Conservation (phyloP, 2,329 filamentous ascomycete genomes). For the Rhynchosporium secalis region DNA sequence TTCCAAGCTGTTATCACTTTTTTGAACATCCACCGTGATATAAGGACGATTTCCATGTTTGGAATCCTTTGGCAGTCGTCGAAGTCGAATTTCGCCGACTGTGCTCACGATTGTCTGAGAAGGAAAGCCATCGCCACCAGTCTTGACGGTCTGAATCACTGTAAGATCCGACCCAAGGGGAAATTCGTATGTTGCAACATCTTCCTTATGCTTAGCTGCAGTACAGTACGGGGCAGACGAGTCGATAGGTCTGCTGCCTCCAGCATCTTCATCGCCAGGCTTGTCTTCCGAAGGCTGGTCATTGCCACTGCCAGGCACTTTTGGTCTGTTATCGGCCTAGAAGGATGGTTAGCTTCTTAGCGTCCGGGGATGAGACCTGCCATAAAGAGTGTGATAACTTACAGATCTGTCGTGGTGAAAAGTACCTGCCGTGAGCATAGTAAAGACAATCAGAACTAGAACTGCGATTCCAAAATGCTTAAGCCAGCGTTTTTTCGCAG, state of each 20-base stretch:
- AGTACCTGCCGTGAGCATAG: conserved; percentile 15
- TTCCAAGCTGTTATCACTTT: conserved; percentile 31
- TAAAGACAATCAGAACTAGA: conserved; percentile 26
- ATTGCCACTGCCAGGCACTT: neutral
- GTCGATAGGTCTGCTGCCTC: conserved; percentile 23
- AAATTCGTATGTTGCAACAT: conserved; percentile 29
- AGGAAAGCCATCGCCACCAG: conserved; percentile 16
- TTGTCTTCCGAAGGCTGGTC: conserved; percentile 2
- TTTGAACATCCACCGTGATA: conserved; percentile 32
- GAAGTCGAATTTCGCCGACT: conserved; percentile 34
- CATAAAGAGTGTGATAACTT: conserved; percentile 7
- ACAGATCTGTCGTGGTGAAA: conserved; percentile 19
- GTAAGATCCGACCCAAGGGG: conserved; percentile 26
- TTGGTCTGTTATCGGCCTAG: conserved; percentile 2
- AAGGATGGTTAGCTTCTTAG: neutral
- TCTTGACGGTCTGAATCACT: conserved; percentile 31
- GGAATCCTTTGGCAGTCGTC: conserved; percentile 28
- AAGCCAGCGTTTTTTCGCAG: conserved; percentile 12
- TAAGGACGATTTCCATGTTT: conserved; percentile 27
- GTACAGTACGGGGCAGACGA: conserved; percentile 29
- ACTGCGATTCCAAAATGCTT: conserved; percentile 26
- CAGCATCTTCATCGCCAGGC: conserved; percentile 1
- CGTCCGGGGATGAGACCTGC: neutral
- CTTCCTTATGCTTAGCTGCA: conserved; percentile 23
- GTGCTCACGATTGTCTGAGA: conserved; percentile 24